A percentile compares a stretch with the other conserved stretches of the same genome.
Conservation (phyloP, 768 basidiomycete genomes). For the Pulveroboletus ravenelii region DNA sequence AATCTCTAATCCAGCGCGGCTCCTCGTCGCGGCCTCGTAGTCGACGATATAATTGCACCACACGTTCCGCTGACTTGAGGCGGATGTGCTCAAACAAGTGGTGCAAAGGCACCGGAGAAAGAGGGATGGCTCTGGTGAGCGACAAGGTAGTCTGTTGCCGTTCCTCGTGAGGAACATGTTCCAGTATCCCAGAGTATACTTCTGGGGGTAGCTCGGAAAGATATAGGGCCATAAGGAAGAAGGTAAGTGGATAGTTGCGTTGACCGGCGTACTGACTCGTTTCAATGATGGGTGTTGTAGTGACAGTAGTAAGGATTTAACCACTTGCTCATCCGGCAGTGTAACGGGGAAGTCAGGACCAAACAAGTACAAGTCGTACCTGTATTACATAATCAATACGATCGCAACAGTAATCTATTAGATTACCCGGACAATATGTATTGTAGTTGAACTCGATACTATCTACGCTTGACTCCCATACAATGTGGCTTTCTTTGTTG, state of each 20-base stretch:
- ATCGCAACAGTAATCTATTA: no score
- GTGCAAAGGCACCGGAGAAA: slow-evolving; percentile 48
- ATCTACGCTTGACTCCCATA: no score
- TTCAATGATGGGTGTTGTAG: no score
- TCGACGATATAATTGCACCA: slow-evolving; percentile 52
- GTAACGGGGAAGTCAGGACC: no score
- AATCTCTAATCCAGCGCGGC: slow-evolving; percentile 41
- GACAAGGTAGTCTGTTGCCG: slow-evolving; percentile 53
- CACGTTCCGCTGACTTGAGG: slow-evolving; percentile 47
- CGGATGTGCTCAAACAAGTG: slow-evolving; percentile 57
- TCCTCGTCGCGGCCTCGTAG: slow-evolving; percentile 38
- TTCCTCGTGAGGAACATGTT: slow-evolving; percentile 41
- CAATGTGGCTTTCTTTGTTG: no score
- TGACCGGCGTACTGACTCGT: background rate
- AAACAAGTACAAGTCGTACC: no score
- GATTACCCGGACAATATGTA: no score
- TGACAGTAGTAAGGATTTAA: no score
- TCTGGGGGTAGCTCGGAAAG: slow-evolving; percentile 54
- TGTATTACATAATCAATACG: no score
- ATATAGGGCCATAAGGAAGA: slow-evolving; percentile 13
- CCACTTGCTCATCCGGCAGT: no score
- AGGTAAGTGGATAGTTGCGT: background rate
- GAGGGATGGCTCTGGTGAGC: slow-evolving; percentile 60
- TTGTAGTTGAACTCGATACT: no score
- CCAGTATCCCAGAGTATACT: slow-evolving; percentile 57